A percentile compares a stretch with the other conserved stretches of the same genome.
phyloP scores from a whole-genome alignment of 306 rosid genomes.

The Cucurbita moschata region DNA sequence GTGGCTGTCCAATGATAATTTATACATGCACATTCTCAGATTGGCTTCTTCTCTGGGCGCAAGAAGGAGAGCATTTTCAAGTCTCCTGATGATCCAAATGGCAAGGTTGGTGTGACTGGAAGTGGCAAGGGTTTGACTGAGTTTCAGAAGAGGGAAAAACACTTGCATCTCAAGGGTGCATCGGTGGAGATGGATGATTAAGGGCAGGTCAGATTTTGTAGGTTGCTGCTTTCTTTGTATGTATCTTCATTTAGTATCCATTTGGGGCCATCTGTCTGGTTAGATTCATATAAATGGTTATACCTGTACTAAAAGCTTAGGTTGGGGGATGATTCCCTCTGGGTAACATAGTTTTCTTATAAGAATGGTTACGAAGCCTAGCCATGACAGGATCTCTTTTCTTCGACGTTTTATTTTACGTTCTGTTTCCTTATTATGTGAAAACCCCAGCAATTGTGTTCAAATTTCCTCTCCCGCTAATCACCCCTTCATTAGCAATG shows the following conservation, averaged over 20 bases:
- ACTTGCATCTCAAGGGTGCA: constrained; percentile 93
- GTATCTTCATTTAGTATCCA: neutral
- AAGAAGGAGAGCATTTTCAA: constrained; percentile 95
- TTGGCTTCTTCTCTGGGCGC: constrained; percentile 84
- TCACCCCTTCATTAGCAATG: neutral
- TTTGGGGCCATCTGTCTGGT: neutral
- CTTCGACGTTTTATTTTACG: neutral
- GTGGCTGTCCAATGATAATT: neutral
- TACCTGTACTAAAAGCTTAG: neutral
- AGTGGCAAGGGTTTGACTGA: constrained; percentile 98
- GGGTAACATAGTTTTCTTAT: neutral
- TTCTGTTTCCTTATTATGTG: neutral
- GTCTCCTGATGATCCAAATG: constrained; percentile 88
- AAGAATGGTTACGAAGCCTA: neutral
- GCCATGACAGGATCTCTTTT: neutral
- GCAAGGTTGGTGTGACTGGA: constrained; percentile 98
- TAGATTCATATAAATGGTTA: neutral
- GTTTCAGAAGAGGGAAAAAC: constrained; percentile 88
- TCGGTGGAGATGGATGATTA: constrained; percentile 60
- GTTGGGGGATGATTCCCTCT: neutral
- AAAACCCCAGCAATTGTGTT: neutral
- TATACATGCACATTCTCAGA: constrained; percentile 13
- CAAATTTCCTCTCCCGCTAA: neutral
- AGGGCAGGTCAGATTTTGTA: constrained; percentile 11
- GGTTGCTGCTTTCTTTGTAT: neutral